These are phyloP conservation scores for Geotrichum citri-aurantii DNA, from an alignment of 1,139 yeast genomes.

Conservation along the genomic window DNA sequence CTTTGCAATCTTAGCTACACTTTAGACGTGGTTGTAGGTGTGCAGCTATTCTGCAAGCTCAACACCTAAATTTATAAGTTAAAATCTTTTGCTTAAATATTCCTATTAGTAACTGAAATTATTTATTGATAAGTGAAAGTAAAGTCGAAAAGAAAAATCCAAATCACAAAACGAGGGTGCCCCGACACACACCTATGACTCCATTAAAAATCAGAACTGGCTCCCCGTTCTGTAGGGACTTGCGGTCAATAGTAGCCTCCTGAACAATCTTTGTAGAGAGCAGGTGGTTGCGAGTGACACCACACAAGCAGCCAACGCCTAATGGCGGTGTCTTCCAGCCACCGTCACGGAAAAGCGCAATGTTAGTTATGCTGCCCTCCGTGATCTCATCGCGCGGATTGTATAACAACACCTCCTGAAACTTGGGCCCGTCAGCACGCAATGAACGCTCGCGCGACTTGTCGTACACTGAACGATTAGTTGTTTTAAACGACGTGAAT, in stretches of 20 bases:
- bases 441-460: conserved; percentile 50
- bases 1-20: too few species aligned
- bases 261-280: conserved; percentile 49
- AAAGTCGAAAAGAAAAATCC: too few species aligned
- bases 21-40: too few species aligned
- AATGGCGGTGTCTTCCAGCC: conserved; percentile 78
- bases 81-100: too few species aligned
- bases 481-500: conserved; percentile 85
- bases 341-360: conserved; percentile 56
- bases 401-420: conserved; percentile 65
- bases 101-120: too few species aligned
- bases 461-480: conserved; percentile 59
- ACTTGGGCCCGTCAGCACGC: conserved; percentile 20
- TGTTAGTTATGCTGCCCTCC: conserved; percentile 82
- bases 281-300: conserved; percentile 67
- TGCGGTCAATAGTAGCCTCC: conserved; percentile 47
- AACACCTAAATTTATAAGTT: too few species aligned
- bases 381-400: conserved; percentile 57
- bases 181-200: conserved; percentile 72
- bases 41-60: too few species aligned
- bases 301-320: conserved; percentile 77
- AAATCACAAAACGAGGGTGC: conserved; percentile 29
- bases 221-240: conserved; percentile 54
- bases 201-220: conserved; percentile 73
- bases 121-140: too few species aligned